Base-by-base conservation (phyloP, 306 rosid genomes). In the Herpetospermum pedunculosum region DNA sequence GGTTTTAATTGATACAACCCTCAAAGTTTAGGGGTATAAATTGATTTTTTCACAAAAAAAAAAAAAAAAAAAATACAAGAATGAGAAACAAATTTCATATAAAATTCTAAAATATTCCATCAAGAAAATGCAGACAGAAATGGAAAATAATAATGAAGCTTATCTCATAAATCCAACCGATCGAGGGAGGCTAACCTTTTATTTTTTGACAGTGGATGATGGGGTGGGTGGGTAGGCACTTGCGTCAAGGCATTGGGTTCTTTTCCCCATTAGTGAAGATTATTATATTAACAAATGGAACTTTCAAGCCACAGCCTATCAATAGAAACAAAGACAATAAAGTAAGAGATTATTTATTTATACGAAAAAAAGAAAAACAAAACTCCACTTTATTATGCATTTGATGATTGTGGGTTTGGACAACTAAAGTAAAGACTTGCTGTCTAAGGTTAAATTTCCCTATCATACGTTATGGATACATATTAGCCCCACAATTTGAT, bases 191-290 rank as follows among this genome's bases (percentile, higher is more conserved):
- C 68, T 14, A 59, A 32, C 69, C 69, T 58, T 29, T 59, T 58
- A 14, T 52, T 26, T 58, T 60, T 15, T 15, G 26, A 21, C 57
- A 19, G 8, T 50, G 57, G 57, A 15, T 29, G 68, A n/a, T 60
- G 68, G 19, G 68, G 40, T 32, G 43, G 68, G 43, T 60, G 43
- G 68, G 68, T 60, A 18, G 43, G 68, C 43, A 30, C 37, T 60
- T 60, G 68, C 68, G 68, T 60, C 68, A 60, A 60, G 43, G 25
- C 68, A 60, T 60, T 15, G 68, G 68, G 68, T 32, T 60, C 57
- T 15, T 50, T 50, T 50, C 44, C 68, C 43, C 43, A 60, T 35
- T 60, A 15, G 5, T 32, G 68, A 60, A 30, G 14, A 32, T 60
- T 60, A 26, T 57, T 37, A 57, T 26, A 25, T 57, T 57, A 11